Evolutionary conservation across 2,329 filamentous ascomycete species (phyloP), one percentile per base, ranked within the genome.

Genomic region (Nemania sp.): DNA sequence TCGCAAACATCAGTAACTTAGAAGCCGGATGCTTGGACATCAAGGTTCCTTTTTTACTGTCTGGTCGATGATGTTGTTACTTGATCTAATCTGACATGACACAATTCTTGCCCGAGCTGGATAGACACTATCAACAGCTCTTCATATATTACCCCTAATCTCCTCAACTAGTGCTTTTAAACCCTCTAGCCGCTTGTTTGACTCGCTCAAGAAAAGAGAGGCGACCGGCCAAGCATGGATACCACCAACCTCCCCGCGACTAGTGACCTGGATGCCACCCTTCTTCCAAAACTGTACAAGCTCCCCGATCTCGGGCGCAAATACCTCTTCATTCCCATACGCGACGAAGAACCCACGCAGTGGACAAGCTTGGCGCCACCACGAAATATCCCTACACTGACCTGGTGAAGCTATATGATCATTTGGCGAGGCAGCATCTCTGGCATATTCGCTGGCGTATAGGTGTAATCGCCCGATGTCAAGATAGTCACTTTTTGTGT

Each of bases 171-270:
- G 78, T 57, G 71, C 72, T 63, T 74, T 77, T 70, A 91, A 75
- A 2, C 88, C 88, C 69, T 83, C 82, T 62, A 87, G 77, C 63
- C 89, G 84, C 74, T 84, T 80, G 38, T 83, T 80, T n/a, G 77
- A 75, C 27, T 82, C 82, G 54, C 86, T 84, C 29, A 89, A 77
- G 74, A 89, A 88, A n/a, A 88, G 74, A 54, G 84, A 84, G 10
- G 90, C 91, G 22, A 97, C 90, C 0, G 93, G 92, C 93, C 93
- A 97, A 11, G 90, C 93, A 79, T 97, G 93, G 66, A 96, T 90
- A 2, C 88, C 90, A 15, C 88, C 90, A 29, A 84, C 80, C 72
- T 92, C 89, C 74, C 88, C 87, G 73, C 87, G 82, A 63, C 83
- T 84, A 62, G 84, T 82, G n/a, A 91, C 84, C 43, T 85, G 77